These are phyloP conservation scores for Mycena amicta DNA, from an alignment of 768 basidiomycete species.

Conservation along the genomic window DNA sequence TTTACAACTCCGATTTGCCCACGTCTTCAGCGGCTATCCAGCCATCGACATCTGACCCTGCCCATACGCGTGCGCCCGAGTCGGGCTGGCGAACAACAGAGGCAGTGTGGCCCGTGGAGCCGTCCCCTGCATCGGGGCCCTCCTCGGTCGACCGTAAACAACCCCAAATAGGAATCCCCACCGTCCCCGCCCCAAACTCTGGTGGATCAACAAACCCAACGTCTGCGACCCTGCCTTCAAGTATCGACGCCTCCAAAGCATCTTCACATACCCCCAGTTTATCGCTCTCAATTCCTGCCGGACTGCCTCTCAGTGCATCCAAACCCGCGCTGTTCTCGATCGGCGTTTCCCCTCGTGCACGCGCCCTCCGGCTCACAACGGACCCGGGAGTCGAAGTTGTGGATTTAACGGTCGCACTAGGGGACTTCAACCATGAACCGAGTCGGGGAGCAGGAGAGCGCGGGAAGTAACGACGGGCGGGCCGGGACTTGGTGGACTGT, in stretches of 20 bases:
- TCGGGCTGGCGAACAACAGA: background rate
- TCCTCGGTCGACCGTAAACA: too few relatives aligned
- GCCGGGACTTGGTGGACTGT: slow-evolving; percentile 6
- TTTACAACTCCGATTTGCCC: background rate
- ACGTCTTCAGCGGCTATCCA: too few relatives aligned
- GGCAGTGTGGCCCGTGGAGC: background rate
- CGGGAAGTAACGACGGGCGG: too few relatives aligned
- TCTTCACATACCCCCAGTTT: background rate
- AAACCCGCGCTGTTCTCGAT: slow-evolving; percentile 14
- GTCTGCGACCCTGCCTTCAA: too few relatives aligned
- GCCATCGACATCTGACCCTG: too few relatives aligned
- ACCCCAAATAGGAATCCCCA: too few relatives aligned
- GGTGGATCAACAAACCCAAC: too few relatives aligned
- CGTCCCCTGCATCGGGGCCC: too few relatives aligned
- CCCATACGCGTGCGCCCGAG: background rate
- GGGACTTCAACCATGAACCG: background rate
- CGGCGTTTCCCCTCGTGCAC: slow-evolving; percentile 17
- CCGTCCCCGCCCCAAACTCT: too few relatives aligned
- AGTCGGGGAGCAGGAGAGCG: background rate
- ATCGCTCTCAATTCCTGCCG: background rate
- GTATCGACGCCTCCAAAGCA: too few relatives aligned
- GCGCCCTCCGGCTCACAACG: slow-evolving; percentile 3
- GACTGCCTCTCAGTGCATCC: slow-evolving; percentile 3
- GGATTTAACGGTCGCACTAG: slow-evolving; percentile 9
- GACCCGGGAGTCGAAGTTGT: slow-evolving; percentile 6